Evolutionary conservation across 2,329 filamentous ascomycete species (phyloP).

Genomic region (Aureobasidium zeae): DNA sequence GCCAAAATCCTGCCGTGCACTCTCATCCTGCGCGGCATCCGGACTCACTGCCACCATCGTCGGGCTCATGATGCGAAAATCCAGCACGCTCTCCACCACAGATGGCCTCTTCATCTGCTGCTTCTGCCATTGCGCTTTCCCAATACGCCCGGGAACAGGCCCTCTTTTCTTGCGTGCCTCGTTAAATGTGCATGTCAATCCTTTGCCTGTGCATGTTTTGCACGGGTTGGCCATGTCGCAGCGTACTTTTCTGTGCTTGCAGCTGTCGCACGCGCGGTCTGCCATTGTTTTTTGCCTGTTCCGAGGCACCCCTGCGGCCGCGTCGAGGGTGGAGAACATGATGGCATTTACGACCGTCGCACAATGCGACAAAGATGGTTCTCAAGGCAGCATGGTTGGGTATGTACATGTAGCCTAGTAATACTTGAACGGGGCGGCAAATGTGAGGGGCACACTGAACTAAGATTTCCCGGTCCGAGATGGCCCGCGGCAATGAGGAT

Average conservation of each 20-base stretch:
- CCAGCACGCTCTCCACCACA: not conserved
- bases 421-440: no score
- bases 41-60: no score
- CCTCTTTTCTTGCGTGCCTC: slow-evolving; percentile 36
- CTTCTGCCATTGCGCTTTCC: slow-evolving; percentile 32
- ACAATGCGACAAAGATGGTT: no score
- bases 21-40: no score
- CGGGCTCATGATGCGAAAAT: no score
- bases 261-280: slow-evolving; percentile 34
- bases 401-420: no score
- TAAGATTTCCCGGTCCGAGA: no score
- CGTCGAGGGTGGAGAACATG: slow-evolving; percentile 23
- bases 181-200: slow-evolving; percentile 35
- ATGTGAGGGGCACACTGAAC: no score
- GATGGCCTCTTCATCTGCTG: not conserved
- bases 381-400: no score
- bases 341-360: not conserved
- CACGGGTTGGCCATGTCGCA: slow-evolving; percentile 35
- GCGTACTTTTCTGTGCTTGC: slow-evolving; percentile 34
- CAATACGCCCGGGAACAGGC: slow-evolving; percentile 29
- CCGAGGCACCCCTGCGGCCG: slow-evolving; percentile 18
- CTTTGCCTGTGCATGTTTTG: slow-evolving; percentile 31
- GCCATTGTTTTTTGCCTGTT: slow-evolving; percentile 19
- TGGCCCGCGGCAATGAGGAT: no score
- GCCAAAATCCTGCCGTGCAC: no score